Evolutionary conservation across 805 yeast species (phyloP).

Genomic region (Nakazawaea anatomiae): DNA sequence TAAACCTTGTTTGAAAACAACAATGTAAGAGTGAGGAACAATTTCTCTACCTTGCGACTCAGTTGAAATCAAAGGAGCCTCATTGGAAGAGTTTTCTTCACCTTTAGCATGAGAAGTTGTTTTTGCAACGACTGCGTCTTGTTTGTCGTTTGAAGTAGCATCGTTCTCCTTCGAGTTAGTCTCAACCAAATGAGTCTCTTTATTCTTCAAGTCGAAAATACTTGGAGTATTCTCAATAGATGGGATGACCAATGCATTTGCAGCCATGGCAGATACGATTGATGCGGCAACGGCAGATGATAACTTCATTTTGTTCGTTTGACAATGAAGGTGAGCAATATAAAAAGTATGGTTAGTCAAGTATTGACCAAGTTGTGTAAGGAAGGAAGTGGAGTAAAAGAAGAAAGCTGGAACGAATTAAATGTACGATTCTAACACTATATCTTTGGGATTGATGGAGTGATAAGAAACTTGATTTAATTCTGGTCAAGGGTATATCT

Average conservation of each 20-base stretch:
- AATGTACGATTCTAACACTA: too few relatives aligned
- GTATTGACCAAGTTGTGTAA: too few relatives aligned
- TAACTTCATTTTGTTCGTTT: conserved; percentile 11
- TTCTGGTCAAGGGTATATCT: too few relatives aligned
- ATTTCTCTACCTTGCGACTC: conserved; percentile 36
- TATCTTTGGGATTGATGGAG: too few relatives aligned
- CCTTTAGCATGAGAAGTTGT: conserved; percentile 8
- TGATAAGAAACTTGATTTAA: too few relatives aligned
- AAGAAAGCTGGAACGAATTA: too few relatives aligned
- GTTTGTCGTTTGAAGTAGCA: conserved; percentile 28
- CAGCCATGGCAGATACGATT: conserved; percentile 23
- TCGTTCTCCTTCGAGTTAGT: conserved; percentile 20
- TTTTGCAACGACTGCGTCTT: conserved; percentile 7
- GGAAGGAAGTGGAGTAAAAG: too few relatives aligned
- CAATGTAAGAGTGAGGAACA: conserved; percentile 74
- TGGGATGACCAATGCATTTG: conserved; percentile 61
- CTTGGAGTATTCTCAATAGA: conserved; percentile 16
- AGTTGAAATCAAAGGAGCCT: conserved; percentile 44
- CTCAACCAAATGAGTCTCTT: conserved; percentile 12
- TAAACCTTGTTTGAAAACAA: conserved; percentile 71
- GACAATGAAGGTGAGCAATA: too few relatives aligned
- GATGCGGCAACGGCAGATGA: conserved; percentile 19
- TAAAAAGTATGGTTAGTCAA: too few relatives aligned
- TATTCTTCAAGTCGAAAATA: conserved; percentile 9
- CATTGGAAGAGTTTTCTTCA: conserved; percentile 13